Percentiles rank a stretch among this genome's conserved stretches.
phyloP scores from a whole-genome alignment of 2,329 filamentous ascomycete genomes.

The Botrytis paeoniae region DNA sequence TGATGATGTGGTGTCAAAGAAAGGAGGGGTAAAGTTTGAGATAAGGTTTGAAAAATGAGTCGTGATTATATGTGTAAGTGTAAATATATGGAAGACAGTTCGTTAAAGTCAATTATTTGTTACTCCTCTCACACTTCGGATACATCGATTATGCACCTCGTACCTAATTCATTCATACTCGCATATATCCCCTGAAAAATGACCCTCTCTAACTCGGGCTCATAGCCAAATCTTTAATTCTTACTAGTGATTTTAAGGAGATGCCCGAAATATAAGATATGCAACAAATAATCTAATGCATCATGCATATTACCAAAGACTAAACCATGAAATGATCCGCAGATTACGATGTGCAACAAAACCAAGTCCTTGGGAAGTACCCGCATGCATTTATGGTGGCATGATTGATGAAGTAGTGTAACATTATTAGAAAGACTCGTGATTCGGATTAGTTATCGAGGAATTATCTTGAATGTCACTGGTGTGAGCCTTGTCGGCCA shows the following conservation, averaged over 20 bases:
- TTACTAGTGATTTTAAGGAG: background rate
- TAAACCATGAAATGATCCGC: constrained; percentile 12
- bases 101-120: background rate
- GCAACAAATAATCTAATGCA: background rate
- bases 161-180: background rate
- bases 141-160: background rate
- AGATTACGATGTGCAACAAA: constrained; percentile 16
- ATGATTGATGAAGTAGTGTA: background rate
- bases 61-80: background rate
- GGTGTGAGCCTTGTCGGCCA: background rate
- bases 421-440: background rate
- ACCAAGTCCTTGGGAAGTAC: background rate
- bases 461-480: constrained; percentile 11
- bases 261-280: background rate
- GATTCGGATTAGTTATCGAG: background rate
- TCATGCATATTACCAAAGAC: background rate
- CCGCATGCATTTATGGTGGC: background rate
- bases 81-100: background rate
- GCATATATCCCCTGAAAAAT: background rate
- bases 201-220: background rate
- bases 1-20: background rate
- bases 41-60: background rate
- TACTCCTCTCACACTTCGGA: background rate
- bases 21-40: background rate
- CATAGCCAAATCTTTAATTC: background rate